Evolutionary conservation across 2,329 filamentous ascomycete genomes (phyloP), one percentile per base, ranked within the genome.

Genomic region (Drechslerella dactyloides): DNA sequence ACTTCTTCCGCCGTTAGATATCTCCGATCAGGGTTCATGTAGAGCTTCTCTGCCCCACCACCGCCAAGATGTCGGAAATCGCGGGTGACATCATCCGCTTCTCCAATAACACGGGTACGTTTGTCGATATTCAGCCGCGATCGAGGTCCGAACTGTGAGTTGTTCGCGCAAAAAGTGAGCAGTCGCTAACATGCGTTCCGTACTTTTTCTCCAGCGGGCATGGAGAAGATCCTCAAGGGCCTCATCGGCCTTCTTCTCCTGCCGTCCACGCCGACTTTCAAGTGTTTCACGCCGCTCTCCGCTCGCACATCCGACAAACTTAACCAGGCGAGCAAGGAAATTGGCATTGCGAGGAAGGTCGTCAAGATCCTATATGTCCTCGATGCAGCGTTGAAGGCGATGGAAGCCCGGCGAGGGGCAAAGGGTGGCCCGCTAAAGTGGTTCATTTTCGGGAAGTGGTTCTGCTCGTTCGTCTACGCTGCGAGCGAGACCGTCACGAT

Each of bases 141-240:
- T 15, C 17, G 54, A 13, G 11, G 6, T 56, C 17, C 40, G 17
- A 37, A 15, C 30, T 17, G 13, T 17, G 11, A 15, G 40, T 15
- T 44, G 4, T 3, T 17, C 17, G 11, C 17, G 40, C 17, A 44
- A 44, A 7, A 3, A 3, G 17, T 17, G 15, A 44, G 40, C 40
- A 3, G 27, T 30, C 7, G 27, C 50, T 48, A 64, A 51, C 48
- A 23, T 58, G 17, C 11, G 5, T 23, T 48, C 15, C 21, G 11
- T 13, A 6, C 13, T 15, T 2, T 42, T 13, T 40, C 33, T 37
- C 21, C 19, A 73, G 69, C 69, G 24, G 69, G 69, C 55, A 66
- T 73, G 53, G 69, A 73, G 40, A 73, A 73, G 46, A 73, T 73
- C 52, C 69, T 73, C 57, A 73, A 73, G 21, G 48, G 44, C 37